Conservation (phyloP, 2,329 filamentous ascomycete genomes). For the Stagonosporopsis vannaccii region DNA sequence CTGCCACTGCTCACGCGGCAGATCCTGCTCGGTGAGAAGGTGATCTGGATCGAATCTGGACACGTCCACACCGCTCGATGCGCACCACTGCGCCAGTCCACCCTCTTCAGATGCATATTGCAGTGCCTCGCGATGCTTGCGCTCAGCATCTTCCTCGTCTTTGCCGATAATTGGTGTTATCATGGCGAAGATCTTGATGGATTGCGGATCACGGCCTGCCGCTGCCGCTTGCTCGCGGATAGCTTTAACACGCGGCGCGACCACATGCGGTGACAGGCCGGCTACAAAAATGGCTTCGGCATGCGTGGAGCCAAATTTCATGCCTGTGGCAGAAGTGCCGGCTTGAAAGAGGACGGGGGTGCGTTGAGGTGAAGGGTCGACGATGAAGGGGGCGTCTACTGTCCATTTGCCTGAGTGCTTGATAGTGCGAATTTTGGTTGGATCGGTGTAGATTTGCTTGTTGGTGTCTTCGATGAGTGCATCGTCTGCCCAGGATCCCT, state of each 20-base stretch:
- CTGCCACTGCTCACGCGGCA: constrained; percentile 23
- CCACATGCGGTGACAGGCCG: constrained; percentile 66
- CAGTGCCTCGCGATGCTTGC: constrained; percentile 66
- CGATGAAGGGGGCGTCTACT: constrained; percentile 68
- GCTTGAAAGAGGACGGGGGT: constrained; percentile 73
- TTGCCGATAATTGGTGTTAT: constrained; percentile 69
- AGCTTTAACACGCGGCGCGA: constrained; percentile 66
- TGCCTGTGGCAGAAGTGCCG: constrained; percentile 69
- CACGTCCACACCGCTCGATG: constrained; percentile 73
- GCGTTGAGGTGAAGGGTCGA: constrained; percentile 70
- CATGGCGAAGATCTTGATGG: constrained; percentile 71
- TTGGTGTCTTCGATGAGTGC: constrained; percentile 66
- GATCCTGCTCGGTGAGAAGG: constrained; percentile 53
- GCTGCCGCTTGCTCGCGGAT: constrained; percentile 63
- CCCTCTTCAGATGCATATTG: constrained; percentile 68
- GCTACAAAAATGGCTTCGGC: constrained; percentile 74
- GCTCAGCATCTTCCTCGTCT: constrained; percentile 69
- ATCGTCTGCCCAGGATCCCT: constrained; percentile 70
- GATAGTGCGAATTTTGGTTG: constrained; percentile 65
- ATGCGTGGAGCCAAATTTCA: constrained; percentile 70
- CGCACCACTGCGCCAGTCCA: constrained; percentile 72
- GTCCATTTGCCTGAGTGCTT: constrained; percentile 61
- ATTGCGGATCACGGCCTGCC: constrained; percentile 63
- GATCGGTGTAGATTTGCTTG: constrained; percentile 65
- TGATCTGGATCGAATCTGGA: constrained; percentile 65